These are phyloP conservation scores for Cytidiella melzeri DNA, from an alignment of 768 basidiomycete genomes.

Conservation along the genomic window DNA sequence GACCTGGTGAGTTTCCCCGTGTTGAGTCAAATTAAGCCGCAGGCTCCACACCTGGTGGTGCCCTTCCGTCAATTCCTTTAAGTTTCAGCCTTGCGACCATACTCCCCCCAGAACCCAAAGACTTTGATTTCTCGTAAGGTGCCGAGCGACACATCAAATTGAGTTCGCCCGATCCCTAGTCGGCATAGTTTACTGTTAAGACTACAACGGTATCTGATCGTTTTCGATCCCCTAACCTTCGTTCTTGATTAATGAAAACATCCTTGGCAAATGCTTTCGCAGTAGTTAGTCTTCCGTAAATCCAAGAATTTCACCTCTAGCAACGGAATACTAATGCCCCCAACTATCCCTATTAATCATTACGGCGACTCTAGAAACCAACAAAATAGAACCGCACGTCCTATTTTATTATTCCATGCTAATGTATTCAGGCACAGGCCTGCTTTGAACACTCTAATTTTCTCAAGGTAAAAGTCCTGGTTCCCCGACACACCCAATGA, in stretches of 20 bases:
- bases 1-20: conserved; percentile 79
- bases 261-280: conserved; percentile 84
- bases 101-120: conserved; percentile 82
- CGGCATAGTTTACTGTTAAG: conserved; percentile 82
- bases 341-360: conserved; percentile 81
- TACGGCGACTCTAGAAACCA: conserved; percentile 78
- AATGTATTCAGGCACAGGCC: conserved; percentile 73
- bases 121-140: conserved; percentile 87
- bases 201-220: conserved; percentile 81
- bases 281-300: conserved; percentile 74
- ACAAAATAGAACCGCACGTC: conserved; percentile 78
- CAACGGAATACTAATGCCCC: conserved; percentile 77
- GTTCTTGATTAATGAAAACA: conserved; percentile 84
- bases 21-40: conserved; percentile 84
- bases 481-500: conserved; percentile 63
- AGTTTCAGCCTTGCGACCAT: conserved; percentile 74
- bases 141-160: conserved; percentile 67
- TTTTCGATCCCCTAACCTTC: conserved; percentile 83
- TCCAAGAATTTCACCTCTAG: conserved; percentile 87
- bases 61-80: conserved; percentile 83
- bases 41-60: conserved; percentile 77
- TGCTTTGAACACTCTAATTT: conserved; percentile 83
- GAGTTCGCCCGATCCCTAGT: conserved; percentile 70
- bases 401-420: conserved; percentile 82
- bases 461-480: conserved; percentile 79